Evolutionary conservation across 1,284 basidiomycete genomes (phyloP), one percentile per base, ranked within the genome.

Genomic region (Cerioporus squamosus): DNA sequence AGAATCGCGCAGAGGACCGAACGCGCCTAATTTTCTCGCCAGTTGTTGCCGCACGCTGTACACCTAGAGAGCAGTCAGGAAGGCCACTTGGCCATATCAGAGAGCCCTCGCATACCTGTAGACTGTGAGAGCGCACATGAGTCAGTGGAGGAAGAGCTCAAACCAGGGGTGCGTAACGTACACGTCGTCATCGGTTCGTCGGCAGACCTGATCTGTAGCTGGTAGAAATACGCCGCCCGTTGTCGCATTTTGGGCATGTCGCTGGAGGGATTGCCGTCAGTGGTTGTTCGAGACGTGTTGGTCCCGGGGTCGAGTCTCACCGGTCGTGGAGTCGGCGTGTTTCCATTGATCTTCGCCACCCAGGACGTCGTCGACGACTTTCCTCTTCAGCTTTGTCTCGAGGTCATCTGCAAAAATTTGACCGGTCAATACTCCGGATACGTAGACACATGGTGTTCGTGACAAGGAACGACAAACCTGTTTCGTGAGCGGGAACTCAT

Each of bases 121-220:
- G 61, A 77, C 76, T 77, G 62, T 45, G 38, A 51, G 26, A 31
- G 18, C 22, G 33, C 36, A 3, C 47, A 63, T 14, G 57, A 62
- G 26, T 29, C 26, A 29, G 26, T 9, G 26, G 3, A 9, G 9
- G 9, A 29, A 29, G 1, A 5, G 9, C 5, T 6, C 26, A 29
- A 29, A 29, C 26, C 5, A 29, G 26, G 26, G 26, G 6, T 29
- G n/a, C 9, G 26, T 9, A 42, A 85, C 93, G 77, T 81, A 93
- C 95, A 97, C 0, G 93, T 97, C 8, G 95, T 97, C 92, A 95
- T 96, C 6, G 95, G 95, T 71, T 97, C 95, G 73, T 97, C 95
- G 0, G 97, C 97, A 67, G 94, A 96, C 36, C 97, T 81, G 65
- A 98, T 99, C 74, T 99, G 97, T n/a, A 98, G 78, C 77, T 98